A percentile compares a stretch with the other conserved stretches of the same genome.
These are phyloP conservation scores for Xylona heveae DNA, from an alignment of 495 filamentous ascomycete genomes.

Conservation along the genomic window DNA sequence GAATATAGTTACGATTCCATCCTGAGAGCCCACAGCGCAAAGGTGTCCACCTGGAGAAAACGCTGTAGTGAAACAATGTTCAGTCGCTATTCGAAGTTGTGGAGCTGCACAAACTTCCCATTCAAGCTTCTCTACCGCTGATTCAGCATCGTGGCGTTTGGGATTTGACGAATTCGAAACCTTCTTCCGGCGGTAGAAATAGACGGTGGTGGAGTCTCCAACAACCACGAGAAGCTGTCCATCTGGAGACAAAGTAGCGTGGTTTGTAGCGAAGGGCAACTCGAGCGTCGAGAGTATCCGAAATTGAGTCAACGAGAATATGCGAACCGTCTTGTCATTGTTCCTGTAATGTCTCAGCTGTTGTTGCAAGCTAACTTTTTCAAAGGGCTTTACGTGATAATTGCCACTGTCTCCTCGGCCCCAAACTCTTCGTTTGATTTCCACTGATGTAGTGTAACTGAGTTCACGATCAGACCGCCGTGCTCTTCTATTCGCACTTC, in stretches of 20 bases:
- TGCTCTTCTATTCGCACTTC: slow-evolving; percentile 30
- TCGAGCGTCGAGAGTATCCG: slow-evolving; percentile 41
- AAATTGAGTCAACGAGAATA: slow-evolving; percentile 48
- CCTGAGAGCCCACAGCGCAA: slow-evolving; percentile 51
- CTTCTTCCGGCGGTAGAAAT: slow-evolving; percentile 43
- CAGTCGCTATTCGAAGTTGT: background rate
- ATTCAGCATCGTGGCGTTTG: too few species aligned
- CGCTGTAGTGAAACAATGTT: slow-evolving; percentile 40
- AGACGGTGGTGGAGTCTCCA: slow-evolving; percentile 64
- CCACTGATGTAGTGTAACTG: slow-evolving; percentile 43
- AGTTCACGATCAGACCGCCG: slow-evolving; percentile 44
- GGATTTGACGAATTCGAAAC: slow-evolving; percentile 9
- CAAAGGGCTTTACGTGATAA: slow-evolving; percentile 32
- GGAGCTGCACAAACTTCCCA: slow-evolving; percentile 1
- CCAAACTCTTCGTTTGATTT: slow-evolving; percentile 22
- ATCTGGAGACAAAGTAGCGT: slow-evolving; percentile 78
- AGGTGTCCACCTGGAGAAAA: slow-evolving; percentile 47
- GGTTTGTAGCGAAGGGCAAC: slow-evolving; percentile 71
- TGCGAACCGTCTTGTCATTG: slow-evolving; percentile 70
- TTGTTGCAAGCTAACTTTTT: background rate
- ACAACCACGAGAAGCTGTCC: slow-evolving; percentile 62
- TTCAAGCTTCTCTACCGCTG: too few species aligned
- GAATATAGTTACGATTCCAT: slow-evolving; percentile 47
- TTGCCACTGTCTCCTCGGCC: slow-evolving; percentile 34
- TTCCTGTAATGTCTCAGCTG: slow-evolving; percentile 27